Evolutionary conservation across 2,329 filamentous ascomycete genomes (phyloP), one percentile per base, ranked within the genome.

Genomic region (Aspergillus ibericus): DNA sequence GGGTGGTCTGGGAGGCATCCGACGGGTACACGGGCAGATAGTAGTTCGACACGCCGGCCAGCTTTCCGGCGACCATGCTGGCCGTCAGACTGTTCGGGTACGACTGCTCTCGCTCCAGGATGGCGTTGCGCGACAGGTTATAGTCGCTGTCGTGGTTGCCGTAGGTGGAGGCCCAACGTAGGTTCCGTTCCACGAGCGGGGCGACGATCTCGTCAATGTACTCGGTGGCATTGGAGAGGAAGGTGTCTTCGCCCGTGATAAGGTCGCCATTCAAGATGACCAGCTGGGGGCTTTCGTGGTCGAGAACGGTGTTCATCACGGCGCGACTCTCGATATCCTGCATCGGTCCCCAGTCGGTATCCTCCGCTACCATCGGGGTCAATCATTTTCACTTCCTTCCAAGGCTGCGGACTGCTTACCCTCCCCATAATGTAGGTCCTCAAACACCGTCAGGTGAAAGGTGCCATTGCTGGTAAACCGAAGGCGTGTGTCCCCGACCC

Each of bases 401-500:
- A 6, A 4, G 4, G n/a, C 10, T 22, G 27, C 12, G 53, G 29
- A 32, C 68, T 63, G 13, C 35, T 18, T 73, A 85, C 85, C 82
- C 72, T 92, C 88, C 9, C 88, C 89, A 68, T 88, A 89, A 69
- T 92, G 88, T 7, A 91, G 73, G 64, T 92, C 89, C 27, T 85
- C 82, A 60, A 92, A 89, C 12, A 91, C 80, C 1, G 85, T 72
- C 32, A 83, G 77, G 18, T 81, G 77, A 51, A 83, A 82, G 5
- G 65, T 69, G 5, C 69, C 70, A 51, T 71, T 53, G n/a, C 59
- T 44, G 0, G 60, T 64, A 27, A 72, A 71, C 18, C 60, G 66
- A 1, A 70, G 61, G 27, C 36, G 25, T 12, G 12, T 42, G 4
- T 32, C 16, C 15, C 13, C 15, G 8, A 9, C 16, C 4, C 18